These are phyloP conservation scores for Peronospora farinosa DNA, from an alignment of 352 stramenopile species.

Conservation along the genomic window DNA sequence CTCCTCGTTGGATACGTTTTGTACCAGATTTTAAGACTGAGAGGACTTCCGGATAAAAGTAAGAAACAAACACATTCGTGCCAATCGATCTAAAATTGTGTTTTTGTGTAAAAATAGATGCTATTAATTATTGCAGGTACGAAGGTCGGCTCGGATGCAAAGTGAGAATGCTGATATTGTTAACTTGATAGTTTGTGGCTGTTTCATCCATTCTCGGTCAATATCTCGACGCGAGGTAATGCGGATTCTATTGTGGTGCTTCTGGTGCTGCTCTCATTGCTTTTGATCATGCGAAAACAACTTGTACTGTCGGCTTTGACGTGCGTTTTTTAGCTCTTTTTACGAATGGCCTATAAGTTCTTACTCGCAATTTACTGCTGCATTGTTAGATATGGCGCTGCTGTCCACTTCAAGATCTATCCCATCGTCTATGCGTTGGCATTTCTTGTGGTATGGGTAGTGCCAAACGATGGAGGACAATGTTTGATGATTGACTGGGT, in stretches of 20 bases:
- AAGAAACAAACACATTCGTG: no score
- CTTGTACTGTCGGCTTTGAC: slow-evolving; percentile 61
- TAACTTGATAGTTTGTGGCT: slow-evolving; percentile 82
- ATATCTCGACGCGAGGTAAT: slow-evolving; percentile 98
- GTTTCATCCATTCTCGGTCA: slow-evolving; percentile 97
- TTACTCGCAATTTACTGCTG: neutral
- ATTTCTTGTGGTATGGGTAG: slow-evolving; percentile 67
- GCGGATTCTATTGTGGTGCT: slow-evolving; percentile 92
- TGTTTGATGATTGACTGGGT: neutral
- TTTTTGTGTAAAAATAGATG: slow-evolving; percentile 25
- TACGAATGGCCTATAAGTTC: neutral
- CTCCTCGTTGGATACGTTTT: slow-evolving; percentile 88
- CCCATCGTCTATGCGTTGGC: slow-evolving; percentile 95
- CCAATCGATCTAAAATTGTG: no score
- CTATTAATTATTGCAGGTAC: slow-evolving; percentile 57
- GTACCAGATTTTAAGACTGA: slow-evolving; percentile 72
- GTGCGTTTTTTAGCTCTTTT: slow-evolving; percentile 29
- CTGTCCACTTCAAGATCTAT: slow-evolving; percentile 98
- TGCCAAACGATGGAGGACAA: neutral
- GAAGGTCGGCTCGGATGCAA: neutral
- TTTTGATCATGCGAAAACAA: slow-evolving; percentile 76
- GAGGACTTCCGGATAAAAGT: slow-evolving; percentile 54
- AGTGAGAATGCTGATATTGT: neutral
- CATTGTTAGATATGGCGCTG: slow-evolving; percentile 86
- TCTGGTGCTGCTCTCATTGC: slow-evolving; percentile 90